Conservation (phyloP, 148 eudicot species). For the Hydrangea macrophylla region DNA sequence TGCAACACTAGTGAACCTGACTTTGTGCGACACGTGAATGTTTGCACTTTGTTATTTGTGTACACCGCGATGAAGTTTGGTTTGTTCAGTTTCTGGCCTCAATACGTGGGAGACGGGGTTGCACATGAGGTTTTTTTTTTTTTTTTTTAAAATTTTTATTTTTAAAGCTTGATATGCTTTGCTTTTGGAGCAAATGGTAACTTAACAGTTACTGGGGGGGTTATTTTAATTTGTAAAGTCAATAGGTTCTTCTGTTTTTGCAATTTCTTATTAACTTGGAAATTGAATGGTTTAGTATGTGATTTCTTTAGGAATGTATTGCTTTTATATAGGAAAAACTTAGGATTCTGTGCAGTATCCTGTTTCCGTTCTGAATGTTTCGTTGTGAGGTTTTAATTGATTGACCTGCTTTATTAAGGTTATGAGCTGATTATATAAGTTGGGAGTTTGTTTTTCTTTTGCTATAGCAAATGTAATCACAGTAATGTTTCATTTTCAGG, state of each 20-base stretch:
- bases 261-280: no score
- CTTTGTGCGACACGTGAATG: no score
- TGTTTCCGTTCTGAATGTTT: not conserved
- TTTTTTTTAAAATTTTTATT: no score
- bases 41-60: not conserved
- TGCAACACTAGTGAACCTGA: not conserved
- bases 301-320: not conserved
- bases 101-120: no score
- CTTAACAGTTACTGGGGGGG: no score
- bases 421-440: not conserved
- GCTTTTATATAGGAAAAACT: not conserved
- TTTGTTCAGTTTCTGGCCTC: no score
- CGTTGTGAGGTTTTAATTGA: not conserved
- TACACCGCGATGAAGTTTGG: no score
- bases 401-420: not conserved
- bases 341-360: not conserved
- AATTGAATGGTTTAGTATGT: not conserved
- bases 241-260: not conserved
- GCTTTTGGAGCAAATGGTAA: no score
- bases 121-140: no score
- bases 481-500: conserved; percentile 40
- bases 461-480: conserved; percentile 5
- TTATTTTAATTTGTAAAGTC: not conserved
- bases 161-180: no score
- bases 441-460: not conserved